Evolutionary conservation across 257 asterid genomes (phyloP).

Genomic region (Fraxinus anomala): DNA sequence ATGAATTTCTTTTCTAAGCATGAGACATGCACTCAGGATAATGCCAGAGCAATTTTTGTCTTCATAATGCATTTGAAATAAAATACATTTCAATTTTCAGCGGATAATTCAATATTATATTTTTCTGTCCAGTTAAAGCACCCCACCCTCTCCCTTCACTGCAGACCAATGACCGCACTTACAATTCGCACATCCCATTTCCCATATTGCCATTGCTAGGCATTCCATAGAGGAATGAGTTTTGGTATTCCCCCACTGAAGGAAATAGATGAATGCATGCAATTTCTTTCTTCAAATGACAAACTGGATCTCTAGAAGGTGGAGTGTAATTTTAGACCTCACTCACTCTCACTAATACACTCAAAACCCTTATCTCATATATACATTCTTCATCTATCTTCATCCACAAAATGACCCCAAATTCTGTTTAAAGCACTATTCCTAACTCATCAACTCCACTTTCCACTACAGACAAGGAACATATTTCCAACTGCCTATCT

Average conservation of each 20-base stretch:
- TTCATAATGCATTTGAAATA: background rate
- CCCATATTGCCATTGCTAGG: background rate
- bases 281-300: slow-evolving; percentile 1
- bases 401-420: background rate
- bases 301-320: background rate
- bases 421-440: background rate
- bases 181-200: background rate
- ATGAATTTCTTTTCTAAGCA: background rate
- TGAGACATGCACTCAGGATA: background rate
- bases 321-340: background rate
- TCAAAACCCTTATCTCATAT: background rate
- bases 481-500: background rate
- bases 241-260: background rate
- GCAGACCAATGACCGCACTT: background rate
- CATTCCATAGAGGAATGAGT: background rate
- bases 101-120: background rate
- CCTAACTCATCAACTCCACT: background rate
- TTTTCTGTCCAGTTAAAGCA: background rate
- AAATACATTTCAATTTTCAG: background rate
- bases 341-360: background rate
- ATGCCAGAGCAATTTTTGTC: background rate
- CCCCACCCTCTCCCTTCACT: background rate
- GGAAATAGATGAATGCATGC: background rate
- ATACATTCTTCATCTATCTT: background rate
- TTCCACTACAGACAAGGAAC: background rate